Percentiles rank a stretch among this genome's conserved stretches.
Evolutionary conservation across 805 yeast species (phyloP).

Genomic region (Jamesozyma lodderae): DNA sequence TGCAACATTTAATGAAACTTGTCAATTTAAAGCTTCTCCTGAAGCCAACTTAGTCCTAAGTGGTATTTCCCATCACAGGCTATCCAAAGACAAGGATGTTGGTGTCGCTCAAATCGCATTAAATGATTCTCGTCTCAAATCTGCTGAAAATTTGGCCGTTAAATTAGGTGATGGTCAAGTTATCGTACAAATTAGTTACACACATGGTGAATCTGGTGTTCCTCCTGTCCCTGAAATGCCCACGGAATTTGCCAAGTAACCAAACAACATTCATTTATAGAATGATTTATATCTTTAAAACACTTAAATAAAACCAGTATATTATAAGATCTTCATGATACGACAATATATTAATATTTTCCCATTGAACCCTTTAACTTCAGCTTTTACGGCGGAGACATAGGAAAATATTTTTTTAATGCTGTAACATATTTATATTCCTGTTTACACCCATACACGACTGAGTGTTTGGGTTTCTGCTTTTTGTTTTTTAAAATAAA

Average conservation of each 20-base stretch:
- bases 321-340: no score
- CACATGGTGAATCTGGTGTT: slow-evolving; percentile 1
- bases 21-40: slow-evolving; percentile 56
- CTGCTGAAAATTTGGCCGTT: slow-evolving; percentile 25
- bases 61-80: slow-evolving; percentile 57
- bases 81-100: slow-evolving; percentile 60
- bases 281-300: no score
- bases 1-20: slow-evolving; percentile 46
- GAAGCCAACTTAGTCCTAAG: slow-evolving; percentile 52
- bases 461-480: no score
- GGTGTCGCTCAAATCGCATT: slow-evolving; percentile 50
- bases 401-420: no score
- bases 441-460: no score
- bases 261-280: no score
- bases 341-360: no score
- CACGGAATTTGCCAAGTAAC: background rate
- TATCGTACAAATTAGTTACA: slow-evolving; percentile 23
- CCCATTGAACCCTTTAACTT: no score
- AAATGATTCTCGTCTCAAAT: slow-evolving; percentile 33
- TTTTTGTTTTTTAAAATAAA: no score
- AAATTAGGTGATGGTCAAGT: slow-evolving; percentile 26
- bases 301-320: no score
- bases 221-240: slow-evolving; percentile 3
- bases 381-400: no score
- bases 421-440: no score